phyloP scores from a whole-genome alignment of 2,329 filamentous ascomycete genomes.

The Aquanectria penicillioides region DNA sequence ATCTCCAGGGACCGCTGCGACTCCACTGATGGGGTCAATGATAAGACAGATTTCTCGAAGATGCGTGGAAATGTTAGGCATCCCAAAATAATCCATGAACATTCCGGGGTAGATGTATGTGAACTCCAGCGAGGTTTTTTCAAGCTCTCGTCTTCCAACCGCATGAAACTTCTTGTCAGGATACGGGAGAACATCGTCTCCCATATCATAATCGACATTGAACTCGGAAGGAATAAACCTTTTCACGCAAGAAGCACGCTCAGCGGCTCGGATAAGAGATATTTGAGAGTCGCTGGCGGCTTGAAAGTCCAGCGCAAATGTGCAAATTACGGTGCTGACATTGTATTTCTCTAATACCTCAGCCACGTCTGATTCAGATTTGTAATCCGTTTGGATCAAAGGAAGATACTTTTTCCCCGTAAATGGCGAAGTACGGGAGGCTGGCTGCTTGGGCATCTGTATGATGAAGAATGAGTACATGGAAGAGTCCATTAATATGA shows the following conservation, averaged over 20 bases:
- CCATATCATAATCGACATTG: constrained; percentile 49
- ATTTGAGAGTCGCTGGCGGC: constrained; percentile 44
- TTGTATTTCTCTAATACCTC: constrained; percentile 32
- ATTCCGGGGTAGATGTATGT: constrained; percentile 48
- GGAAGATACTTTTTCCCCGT: constrained; percentile 5
- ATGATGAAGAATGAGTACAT: neutral
- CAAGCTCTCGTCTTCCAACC: constrained; percentile 40
- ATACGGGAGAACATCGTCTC: constrained; percentile 46
- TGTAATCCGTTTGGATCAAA: constrained; percentile 39
- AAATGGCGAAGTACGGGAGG: constrained; percentile 3
- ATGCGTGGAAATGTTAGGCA: constrained; percentile 38
- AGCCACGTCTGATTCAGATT: constrained; percentile 32
- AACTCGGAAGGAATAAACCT: constrained; percentile 52
- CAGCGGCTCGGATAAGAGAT: constrained; percentile 46
- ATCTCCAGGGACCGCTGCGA: constrained; percentile 43
- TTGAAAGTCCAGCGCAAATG: constrained; percentile 45
- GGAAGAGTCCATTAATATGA: neutral
- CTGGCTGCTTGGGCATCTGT: neutral
- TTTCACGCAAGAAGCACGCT: constrained; percentile 40
- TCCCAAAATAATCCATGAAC: constrained; percentile 50
- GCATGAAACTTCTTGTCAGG: constrained; percentile 46
- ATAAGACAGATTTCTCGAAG: constrained; percentile 44
- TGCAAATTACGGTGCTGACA: constrained; percentile 46
- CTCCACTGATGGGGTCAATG: constrained; percentile 39
- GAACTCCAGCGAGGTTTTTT: constrained; percentile 45